Evolutionary conservation across 345 rosid genomes (phyloP).

Genomic region (Boechera stricta): DNA sequence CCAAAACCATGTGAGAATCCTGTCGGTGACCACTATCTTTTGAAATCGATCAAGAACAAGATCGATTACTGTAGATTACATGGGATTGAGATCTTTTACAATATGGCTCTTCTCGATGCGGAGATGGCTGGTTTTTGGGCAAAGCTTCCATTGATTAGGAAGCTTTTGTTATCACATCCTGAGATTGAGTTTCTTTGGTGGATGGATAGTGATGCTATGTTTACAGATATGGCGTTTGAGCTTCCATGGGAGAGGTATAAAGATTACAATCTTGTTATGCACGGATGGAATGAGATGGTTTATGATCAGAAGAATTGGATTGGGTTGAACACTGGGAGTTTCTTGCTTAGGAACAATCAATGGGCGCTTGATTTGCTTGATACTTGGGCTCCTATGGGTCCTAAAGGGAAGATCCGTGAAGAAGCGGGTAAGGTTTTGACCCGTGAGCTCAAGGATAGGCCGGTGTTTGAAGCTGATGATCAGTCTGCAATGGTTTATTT

Average conservation of each 20-base stretch:
- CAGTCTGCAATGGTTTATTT: constrained; percentile 79
- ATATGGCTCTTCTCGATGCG: constrained; percentile 74
- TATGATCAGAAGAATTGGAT: constrained; percentile 74
- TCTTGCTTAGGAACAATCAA: constrained; percentile 68
- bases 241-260: constrained; percentile 82
- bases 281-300: constrained; percentile 77
- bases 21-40: constrained; percentile 71
- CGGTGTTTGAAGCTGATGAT: constrained; percentile 77
- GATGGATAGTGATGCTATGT: constrained; percentile 90
- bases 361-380: constrained; percentile 81
- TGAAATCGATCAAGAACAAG: constrained; percentile 82
- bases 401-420: constrained; percentile 72
- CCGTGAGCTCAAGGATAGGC: constrained; percentile 65
- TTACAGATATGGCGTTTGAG: constrained; percentile 82
- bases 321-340: constrained; percentile 80
- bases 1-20: constrained; percentile 82
- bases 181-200: constrained; percentile 80
- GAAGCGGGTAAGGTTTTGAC: constrained; percentile 70
- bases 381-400: constrained; percentile 82
- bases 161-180: constrained; percentile 72
- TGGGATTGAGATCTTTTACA: constrained; percentile 72
- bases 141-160: constrained; percentile 69
- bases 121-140: constrained; percentile 86
- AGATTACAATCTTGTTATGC: constrained; percentile 70
- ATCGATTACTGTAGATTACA: constrained; percentile 80